These are phyloP conservation scores for Prunella vulgaris DNA, from an alignment of 257 asterid species.

Conservation along the genomic window DNA sequence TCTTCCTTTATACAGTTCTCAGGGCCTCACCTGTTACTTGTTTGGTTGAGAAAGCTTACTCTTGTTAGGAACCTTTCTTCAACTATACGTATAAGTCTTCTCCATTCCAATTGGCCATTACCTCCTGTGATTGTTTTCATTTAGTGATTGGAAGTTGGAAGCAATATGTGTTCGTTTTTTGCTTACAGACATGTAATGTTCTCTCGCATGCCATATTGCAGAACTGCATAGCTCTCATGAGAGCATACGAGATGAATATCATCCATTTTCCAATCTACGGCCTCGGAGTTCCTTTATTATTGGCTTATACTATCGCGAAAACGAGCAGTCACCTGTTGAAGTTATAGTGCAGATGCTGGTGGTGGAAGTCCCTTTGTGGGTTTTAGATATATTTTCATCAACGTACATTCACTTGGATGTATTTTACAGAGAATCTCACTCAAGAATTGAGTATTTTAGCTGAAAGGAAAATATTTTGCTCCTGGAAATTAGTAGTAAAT, in stretches of 20 bases:
- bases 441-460: not conserved
- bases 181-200: conserved; percentile 7
- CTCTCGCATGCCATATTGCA: conserved; percentile 33
- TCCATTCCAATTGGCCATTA: no score
- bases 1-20: not conserved
- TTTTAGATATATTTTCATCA: not conserved
- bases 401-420: not conserved
- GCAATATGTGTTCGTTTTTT: not conserved
- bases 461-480: not conserved
- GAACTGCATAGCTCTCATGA: conserved; percentile 64
- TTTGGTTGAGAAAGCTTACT: no score
- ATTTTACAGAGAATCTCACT: not conserved
- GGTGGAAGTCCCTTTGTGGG: not conserved
- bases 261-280: conserved; percentile 73
- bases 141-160: no score
- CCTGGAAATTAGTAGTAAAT: not conserved
- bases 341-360: conserved; percentile 3
- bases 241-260: conserved; percentile 78
- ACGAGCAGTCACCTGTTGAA: conserved; percentile 26
- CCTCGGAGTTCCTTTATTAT: conserved; percentile 55
- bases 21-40: no score
- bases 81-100: no score
- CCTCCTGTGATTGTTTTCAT: no score
- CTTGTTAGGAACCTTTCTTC: no score
- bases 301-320: conserved; percentile 61